Base-by-base conservation (phyloP, 495 filamentous ascomycete genomes). In the Penicillium waksmanii region DNA sequence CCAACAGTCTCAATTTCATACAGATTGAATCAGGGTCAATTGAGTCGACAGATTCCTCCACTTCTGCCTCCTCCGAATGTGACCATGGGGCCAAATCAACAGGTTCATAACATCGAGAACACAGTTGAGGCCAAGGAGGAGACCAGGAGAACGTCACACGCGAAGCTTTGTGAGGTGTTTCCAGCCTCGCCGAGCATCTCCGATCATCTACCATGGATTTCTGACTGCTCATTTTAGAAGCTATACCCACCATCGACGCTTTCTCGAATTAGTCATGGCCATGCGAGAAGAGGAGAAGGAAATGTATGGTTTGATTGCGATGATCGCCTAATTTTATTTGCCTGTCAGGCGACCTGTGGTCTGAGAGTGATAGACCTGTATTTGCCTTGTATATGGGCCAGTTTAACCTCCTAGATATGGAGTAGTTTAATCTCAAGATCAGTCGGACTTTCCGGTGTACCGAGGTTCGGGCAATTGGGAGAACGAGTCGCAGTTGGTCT, bases 191-290 rank as follows among this genome's bases (percentile, higher is more conserved):
- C 55, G 21, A 50, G 48, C 46, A 43, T 27, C 21, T 46, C 42
- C 46, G 46, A 48, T n/a, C 18, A 23, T 27, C 11, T 40, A 23
- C 46, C 46, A 48, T 48, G 46, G 46, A 25, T 48, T 48, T 51
- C 15, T 50, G 54, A 62, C 33, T 21, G 19, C 53, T 61, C 53
- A 53, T 19, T 38, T 61, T 38, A 53, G 53, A 60, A 23, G 27
- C 18, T 54, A 42, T 57, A 43, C 15, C 53, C 53, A 61, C 57
- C 21, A 18, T 47, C 46, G 35, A 40, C 38, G 52, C 53, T 53
- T 57, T 38, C 21, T 48, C 50, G 23, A 51, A 49, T 51, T 38
- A 51, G 49, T 57, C 36, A 51, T 57, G 48, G 15, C 42, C 35
- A 47, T 44, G 49, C 43, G 50, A 57, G 35, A 40, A 38, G 27